phyloP scores from a whole-genome alignment of 441 rosid species.

The Populus hybrid region DNA sequence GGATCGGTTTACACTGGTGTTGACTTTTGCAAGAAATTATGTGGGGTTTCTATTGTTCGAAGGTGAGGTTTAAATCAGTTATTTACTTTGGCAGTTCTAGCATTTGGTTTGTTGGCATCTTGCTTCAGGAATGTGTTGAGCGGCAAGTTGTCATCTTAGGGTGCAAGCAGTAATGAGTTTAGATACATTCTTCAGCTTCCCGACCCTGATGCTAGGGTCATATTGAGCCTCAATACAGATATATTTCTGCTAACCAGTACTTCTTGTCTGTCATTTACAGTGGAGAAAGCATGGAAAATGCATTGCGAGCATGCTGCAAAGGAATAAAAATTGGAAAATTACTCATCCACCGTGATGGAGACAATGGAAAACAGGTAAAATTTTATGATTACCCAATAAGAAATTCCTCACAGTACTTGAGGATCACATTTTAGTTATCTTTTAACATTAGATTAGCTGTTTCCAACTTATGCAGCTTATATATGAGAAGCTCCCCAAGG shows the following conservation, averaged over 20 bases:
- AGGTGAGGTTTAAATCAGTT: slow-evolving; percentile 67
- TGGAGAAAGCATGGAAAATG: slow-evolving; percentile 51
- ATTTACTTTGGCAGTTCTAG: slow-evolving; percentile 26
- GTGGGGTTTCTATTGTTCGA: slow-evolving; percentile 93
- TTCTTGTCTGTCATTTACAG: slow-evolving; percentile 31
- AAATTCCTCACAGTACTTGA: slow-evolving; percentile 1
- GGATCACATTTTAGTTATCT: background rate
- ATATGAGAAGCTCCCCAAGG: slow-evolving; percentile 96
- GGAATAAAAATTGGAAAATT: slow-evolving; percentile 96
- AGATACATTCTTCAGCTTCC: slow-evolving; percentile 8
- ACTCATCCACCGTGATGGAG: slow-evolving; percentile 92
- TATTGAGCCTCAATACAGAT: slow-evolving; percentile 18
- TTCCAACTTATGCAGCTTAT: slow-evolving; percentile 57
- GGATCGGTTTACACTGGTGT: slow-evolving; percentile 85
- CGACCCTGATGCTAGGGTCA: slow-evolving; percentile 13
- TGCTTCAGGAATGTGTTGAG: background rate
- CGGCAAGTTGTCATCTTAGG: background rate
- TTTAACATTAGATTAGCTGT: slow-evolving; percentile 4
- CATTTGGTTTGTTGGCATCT: slow-evolving; percentile 7
- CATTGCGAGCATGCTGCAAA: slow-evolving; percentile 89
- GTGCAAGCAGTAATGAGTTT: slow-evolving; percentile 6
- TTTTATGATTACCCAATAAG: background rate
- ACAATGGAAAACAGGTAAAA: slow-evolving; percentile 85
- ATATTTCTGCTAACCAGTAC: slow-evolving; percentile 5
- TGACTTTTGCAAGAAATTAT: slow-evolving; percentile 94